These are phyloP conservation scores for Nakazawaea ishiwadae DNA, from an alignment of 805 yeast species.

Conservation along the genomic window DNA sequence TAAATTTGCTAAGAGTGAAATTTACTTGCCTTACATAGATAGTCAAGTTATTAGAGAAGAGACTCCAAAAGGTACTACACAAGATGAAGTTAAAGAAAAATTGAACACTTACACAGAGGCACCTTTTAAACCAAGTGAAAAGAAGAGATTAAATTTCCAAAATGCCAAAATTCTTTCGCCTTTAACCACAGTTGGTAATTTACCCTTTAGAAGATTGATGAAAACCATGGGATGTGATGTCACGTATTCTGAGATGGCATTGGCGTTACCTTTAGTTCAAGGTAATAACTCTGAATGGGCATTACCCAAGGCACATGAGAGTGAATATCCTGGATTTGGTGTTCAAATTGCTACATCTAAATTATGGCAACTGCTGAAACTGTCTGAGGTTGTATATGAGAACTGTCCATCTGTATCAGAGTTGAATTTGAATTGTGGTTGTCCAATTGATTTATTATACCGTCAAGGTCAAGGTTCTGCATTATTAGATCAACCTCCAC, in stretches of 20 bases:
- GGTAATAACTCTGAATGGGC: slow-evolving; percentile 98
- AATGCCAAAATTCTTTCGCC: slow-evolving; percentile 90
- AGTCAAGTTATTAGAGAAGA: slow-evolving; percentile 40
- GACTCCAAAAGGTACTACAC: slow-evolving; percentile 16
- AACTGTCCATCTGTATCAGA: slow-evolving; percentile 66
- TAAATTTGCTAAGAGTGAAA: slow-evolving; percentile 51
- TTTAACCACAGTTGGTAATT: slow-evolving; percentile 93
- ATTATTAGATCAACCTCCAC: slow-evolving; percentile 81
- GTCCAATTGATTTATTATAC: slow-evolving; percentile 94
- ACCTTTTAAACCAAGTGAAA: slow-evolving; percentile 74
- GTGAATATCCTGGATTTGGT: slow-evolving; percentile 86
- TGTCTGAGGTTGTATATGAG: slow-evolving; percentile 71
- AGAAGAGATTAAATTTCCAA: slow-evolving; percentile 63
- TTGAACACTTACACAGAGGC: slow-evolving; percentile 65
- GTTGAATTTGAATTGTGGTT: slow-evolving; percentile 90
- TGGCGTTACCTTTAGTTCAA: slow-evolving; percentile 77
- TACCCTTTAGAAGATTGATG: slow-evolving; percentile 94
- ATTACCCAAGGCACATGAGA: slow-evolving; percentile 77
- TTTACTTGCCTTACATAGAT: slow-evolving; percentile 61
- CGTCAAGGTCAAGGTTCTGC: slow-evolving; percentile 97
- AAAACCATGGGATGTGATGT: slow-evolving; percentile 85
- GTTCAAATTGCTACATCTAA: slow-evolving; percentile 90
- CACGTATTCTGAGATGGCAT: slow-evolving; percentile 95
- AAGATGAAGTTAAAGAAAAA: slow-evolving; percentile 27
- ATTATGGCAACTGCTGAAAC: slow-evolving; percentile 91